Evolutionary conservation across 192 early-diverging fungal species (phyloP), one percentile per base, ranked within the genome.

Genomic region (Linnemannia schmuckeri): DNA sequence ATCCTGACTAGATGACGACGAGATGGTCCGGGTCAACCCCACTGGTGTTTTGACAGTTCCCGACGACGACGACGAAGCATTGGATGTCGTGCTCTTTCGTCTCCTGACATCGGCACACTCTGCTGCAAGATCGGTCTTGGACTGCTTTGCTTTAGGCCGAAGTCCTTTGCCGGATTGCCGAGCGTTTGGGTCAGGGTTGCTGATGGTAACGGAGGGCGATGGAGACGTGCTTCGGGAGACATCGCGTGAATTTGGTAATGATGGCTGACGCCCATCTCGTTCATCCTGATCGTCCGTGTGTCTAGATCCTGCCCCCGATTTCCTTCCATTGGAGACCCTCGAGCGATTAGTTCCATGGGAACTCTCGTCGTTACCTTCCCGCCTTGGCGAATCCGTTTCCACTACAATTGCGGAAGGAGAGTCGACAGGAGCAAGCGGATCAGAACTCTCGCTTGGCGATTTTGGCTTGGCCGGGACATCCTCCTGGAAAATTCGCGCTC

Each of bases 401-500:
- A 46, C 22, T 6, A 68, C 24, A 40, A 40, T 24, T 27, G 63
- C 69, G 40, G 79, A 81, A 4, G 85, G 75, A 38, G 85, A 81
- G 35, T 81, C 76, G 35, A 63, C 47, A 27, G 52, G 54, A 1
- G 72, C 33, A 47, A 69, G 78, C 2, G 71, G 6, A 6, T 47
- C 76, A 17, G 85, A 81, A 4, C 71, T 70, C 38, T 87, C 85
- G 13, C 52, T 40, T 54, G 77, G 77, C 27, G 79, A 81, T 40
- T 76, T 81, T 40, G 79, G 76, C 33, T 87, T 87, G 33, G 76
- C 52, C 4, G 83, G 79, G 55, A 79, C 82, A 44, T 93, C 93
- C 70, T 93, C 90, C 22, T 85, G 77, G 77, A 96, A 96, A 61
- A 96, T 96, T 47, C 92, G 81, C 20, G 94, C 94, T 71, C 95